Base-by-base conservation (phyloP, 257 asterid species). In the Solanum rostratum region DNA sequence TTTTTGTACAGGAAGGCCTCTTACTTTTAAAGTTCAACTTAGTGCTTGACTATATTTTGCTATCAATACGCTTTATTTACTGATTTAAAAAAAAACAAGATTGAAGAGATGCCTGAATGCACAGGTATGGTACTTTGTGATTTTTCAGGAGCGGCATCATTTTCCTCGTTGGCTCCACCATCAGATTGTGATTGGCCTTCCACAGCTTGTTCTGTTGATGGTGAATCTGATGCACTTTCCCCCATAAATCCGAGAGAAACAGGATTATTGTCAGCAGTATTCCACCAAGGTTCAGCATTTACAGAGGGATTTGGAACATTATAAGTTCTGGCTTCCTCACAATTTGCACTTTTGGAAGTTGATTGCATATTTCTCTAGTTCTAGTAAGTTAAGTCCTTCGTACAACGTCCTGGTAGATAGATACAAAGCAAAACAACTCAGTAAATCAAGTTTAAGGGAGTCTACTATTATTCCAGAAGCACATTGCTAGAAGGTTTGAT, bases 101-200 rank as follows among this genome's bases (percentile, higher is more conserved):
- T 68, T 29, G 85, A 83, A 84, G 60, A 81, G 43, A 39, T 88
- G 92, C 97, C 96, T 76, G 89, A 89, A 69, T 70, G 90, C 84
- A 88, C 66, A 86, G 86, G 85, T 74, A 84, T 74, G 79, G 43
- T 85, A 83, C 89, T 84, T 68, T 91, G 90, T 70, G 93, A 88
- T 78, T 85, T 90, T 82, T 90, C 93, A 68, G 88, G 83, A 62
- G 88, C 84, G 80, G 88, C 92, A 69, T 86, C 95, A 84, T 90
- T 97, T 65, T 91, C 95, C 76, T 92, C 91, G 74, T 91, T 91
- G 55, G 85, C 69, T 76, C 88, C 89, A 87, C 90, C 92, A 84
- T 89, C 96, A 66, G 98, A 92, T 39, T 90, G 97, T 49, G 97
- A 93, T 46, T 87, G 92, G 18, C 86, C 95, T 74, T 93, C 97